These are phyloP conservation scores for Hygrophila difformis DNA, from an alignment of 257 asterid genomes.

Conservation along the genomic window DNA sequence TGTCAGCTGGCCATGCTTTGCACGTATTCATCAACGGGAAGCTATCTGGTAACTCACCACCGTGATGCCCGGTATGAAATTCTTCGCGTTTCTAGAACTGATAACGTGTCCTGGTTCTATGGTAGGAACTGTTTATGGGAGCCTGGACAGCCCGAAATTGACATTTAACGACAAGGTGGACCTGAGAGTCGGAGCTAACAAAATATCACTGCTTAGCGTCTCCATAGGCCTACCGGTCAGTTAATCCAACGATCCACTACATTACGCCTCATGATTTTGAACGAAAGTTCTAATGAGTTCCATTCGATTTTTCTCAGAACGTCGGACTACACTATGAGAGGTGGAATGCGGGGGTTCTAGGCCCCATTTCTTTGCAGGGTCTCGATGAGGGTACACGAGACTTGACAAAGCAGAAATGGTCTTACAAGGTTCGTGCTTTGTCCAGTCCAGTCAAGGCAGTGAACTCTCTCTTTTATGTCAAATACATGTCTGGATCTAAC, in stretches of 20 bases:
- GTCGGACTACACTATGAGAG: conserved; percentile 73
- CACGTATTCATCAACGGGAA: conserved; percentile 69
- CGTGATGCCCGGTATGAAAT: not conserved
- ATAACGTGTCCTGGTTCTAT: conserved; percentile 1
- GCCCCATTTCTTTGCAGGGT: conserved; percentile 71
- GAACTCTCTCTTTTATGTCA: not conserved
- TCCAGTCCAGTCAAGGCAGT: not conserved
- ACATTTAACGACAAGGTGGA: conserved; percentile 43
- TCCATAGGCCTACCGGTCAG: conserved; percentile 85
- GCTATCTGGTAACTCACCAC: conserved; percentile 42
- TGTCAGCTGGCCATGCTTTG: conserved; percentile 90
- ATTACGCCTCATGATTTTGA: not conserved
- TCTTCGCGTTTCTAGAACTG: not conserved
- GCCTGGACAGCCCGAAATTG: conserved; percentile 52
- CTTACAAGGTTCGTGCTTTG: conserved; percentile 45
- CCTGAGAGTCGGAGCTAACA: conserved; percentile 66
- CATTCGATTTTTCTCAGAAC: conserved; percentile 37
- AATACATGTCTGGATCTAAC: not conserved
- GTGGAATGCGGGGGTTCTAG: conserved; percentile 81
- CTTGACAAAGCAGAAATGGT: conserved; percentile 78
- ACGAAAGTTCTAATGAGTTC: not conserved
- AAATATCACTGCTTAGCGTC: conserved; percentile 74
- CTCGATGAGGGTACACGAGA: conserved; percentile 73
- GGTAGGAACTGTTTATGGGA: conserved; percentile 55
- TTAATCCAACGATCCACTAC: conserved; percentile 10